Base-by-base conservation (phyloP, 1,284 basidiomycete species). In the Meira miltonrushii region DNA sequence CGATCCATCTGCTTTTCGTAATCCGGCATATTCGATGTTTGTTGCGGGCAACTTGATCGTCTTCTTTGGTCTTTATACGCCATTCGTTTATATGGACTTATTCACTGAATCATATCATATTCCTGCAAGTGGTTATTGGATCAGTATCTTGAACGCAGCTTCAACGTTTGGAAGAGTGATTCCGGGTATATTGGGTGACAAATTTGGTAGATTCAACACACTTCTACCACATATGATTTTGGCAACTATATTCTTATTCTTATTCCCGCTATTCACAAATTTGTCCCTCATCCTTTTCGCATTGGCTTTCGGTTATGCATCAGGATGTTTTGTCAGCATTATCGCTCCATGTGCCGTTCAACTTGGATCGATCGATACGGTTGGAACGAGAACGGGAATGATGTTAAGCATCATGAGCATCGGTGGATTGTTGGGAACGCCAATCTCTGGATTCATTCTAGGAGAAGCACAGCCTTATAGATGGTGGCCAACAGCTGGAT, bases 281-380 rank as follows among this genome's bases (percentile, higher is more conserved):
- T 39, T 69, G 8, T 25, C 41, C 0, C 59, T 69, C n/a, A 57
- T 69, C 47, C 65, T 63, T 0, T 58, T 77, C 28, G 68, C 72
- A 52, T 59, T 76, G 50, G 61, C 72, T 1, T 76, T 64, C 57
- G 57, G 72, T 0, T 61, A 75, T 17, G 44, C 58, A 21, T 72
- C 73, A 46, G 75, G 74, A 13, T 49, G 68, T 1, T 77, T 69
- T 59, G 72, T 75, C 15, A 67, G 68, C 2, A 61, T 78, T 33
- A 74, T 78, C 60, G 69, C 75, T 1, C 52, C 75, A 1, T 57
- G 63, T 17, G 58, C 75, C 4, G 68, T 69, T 23, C 74, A 76
- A 62, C 54, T 77, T 11, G 74, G 75, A 43, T 67, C 74, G n/a
- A 71, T 67, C 1, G 61, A 64, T 15, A 57, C 74, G 53, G 72